phyloP scores from a whole-genome alignment of 805 yeast species.

The Martiniozyma abietophila region DNA sequence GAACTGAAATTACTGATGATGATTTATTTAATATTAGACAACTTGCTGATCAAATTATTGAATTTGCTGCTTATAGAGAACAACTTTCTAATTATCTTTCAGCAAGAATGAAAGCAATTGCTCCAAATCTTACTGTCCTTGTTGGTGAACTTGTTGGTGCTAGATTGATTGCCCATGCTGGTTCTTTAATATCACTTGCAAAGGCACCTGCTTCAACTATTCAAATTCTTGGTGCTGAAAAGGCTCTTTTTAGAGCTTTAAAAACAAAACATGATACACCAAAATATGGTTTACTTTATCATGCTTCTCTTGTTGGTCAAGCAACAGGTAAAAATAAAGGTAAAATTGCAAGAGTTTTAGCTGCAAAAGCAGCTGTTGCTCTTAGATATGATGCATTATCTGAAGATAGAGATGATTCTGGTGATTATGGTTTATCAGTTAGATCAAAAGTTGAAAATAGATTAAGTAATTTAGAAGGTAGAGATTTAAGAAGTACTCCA shows the following conservation, averaged over 20 bases:
- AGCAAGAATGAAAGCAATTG: conserved; percentile 97
- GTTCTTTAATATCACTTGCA: conserved; percentile 87
- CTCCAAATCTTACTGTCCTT: conserved; percentile 91
- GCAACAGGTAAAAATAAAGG: conserved; percentile 98
- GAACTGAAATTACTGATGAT: conserved; percentile 92
- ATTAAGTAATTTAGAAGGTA: conserved; percentile 91
- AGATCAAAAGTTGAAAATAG: conserved; percentile 92
- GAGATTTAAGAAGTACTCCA: conserved; percentile 86
- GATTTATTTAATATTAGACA: conserved; percentile 84
- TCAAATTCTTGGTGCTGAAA: conserved; percentile 98
- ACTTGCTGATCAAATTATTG: conserved; percentile 93
- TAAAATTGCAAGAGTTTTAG: conserved; percentile 96
- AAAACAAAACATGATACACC: conserved; percentile 99
- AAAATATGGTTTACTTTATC: conserved; percentile 94
- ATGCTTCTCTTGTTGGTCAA: conserved; percentile 95
- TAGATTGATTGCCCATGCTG: conserved; percentile 94
- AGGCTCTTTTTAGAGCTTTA: conserved; percentile 96
- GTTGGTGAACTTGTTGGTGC: conserved; percentile 99
- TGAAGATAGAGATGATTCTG: conserved; percentile 94
- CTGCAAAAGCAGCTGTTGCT: conserved; percentile 97
- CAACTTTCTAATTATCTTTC: conserved; percentile 85
- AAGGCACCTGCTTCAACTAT: conserved; percentile 98
- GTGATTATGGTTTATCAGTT: conserved; percentile 85
- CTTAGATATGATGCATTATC: conserved; percentile 94
- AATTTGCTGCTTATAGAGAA: conserved; percentile 93